Conservation (phyloP, 441 rosid genomes). For the Mallotus repandus region DNA sequence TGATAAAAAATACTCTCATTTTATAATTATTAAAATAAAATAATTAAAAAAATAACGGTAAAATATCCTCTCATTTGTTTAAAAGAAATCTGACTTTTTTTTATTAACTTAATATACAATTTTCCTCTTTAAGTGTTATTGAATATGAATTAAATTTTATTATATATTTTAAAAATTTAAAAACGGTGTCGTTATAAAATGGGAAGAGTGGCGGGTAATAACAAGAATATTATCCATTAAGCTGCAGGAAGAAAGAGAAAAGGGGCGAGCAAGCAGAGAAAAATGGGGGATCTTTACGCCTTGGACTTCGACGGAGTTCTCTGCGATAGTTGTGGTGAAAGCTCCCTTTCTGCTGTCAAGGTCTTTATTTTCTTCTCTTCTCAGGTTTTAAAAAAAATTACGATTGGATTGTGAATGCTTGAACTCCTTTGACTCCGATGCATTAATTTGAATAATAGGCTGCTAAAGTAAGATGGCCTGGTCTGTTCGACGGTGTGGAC, state of each 20-base stretch:
- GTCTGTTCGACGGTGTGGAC: conserved; percentile 61
- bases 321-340: conserved; percentile 92
- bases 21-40: too few relatives aligned
- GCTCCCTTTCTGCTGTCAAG: conserved; percentile 92
- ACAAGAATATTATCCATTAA: not conserved
- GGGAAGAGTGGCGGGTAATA: conserved; percentile 36
- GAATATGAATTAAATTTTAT: too few relatives aligned
- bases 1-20: too few relatives aligned
- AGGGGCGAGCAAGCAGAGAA: not conserved
- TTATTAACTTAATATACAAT: too few relatives aligned
- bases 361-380: conserved; percentile 24
- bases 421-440: not conserved
- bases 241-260: not conserved
- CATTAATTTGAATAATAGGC: conserved; percentile 39
- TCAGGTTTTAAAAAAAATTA: too few relatives aligned
- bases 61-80: too few relatives aligned
- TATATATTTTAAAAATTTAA: not conserved
- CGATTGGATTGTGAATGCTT: too few relatives aligned
- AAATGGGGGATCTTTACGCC: conserved; percentile 90
- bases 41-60: too few relatives aligned
- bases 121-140: too few relatives aligned
- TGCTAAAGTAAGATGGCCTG: conserved; percentile 86
- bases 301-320: conserved; percentile 96
- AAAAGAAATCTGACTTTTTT: too few relatives aligned
- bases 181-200: not conserved